These are phyloP conservation scores for Cytospora leucostoma DNA, from an alignment of 2,329 filamentous ascomycete genomes.

Conservation along the genomic window DNA sequence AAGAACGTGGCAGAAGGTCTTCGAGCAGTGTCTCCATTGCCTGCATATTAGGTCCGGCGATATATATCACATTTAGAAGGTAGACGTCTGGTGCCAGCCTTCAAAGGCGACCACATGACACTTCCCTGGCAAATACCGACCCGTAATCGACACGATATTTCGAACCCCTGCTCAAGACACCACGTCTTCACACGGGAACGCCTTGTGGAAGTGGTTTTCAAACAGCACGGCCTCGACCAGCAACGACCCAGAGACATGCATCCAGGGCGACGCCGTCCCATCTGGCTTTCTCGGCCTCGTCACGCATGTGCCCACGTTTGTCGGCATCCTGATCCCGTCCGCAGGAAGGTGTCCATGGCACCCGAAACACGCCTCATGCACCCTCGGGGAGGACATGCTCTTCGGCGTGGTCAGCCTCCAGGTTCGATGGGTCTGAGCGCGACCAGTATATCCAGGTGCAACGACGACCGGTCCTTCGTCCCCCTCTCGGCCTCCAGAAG, in stretches of 20 bases:
- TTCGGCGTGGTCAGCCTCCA: not conserved
- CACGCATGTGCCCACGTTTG: conserved; percentile 10
- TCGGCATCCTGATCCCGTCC: not conserved
- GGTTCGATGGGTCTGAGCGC: too few relatives aligned
- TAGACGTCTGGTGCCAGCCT: not conserved
- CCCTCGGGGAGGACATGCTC: not conserved
- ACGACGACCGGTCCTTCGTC: too few relatives aligned
- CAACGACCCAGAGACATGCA: not conserved
- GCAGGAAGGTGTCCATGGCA: conserved; percentile 1
- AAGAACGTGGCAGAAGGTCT: not conserved
- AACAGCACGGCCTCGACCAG: not conserved
- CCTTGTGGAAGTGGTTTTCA: conserved; percentile 7
- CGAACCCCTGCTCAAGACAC: not conserved
- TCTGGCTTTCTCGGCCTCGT: not conserved
- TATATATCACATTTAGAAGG: not conserved
- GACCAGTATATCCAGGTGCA: too few relatives aligned
- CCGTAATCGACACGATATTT: too few relatives aligned
- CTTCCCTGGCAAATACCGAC: too few relatives aligned
- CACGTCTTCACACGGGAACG: not conserved
- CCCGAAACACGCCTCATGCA: not conserved
- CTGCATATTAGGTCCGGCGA: too few relatives aligned
- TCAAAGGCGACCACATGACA: not conserved
- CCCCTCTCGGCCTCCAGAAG: too few relatives aligned
- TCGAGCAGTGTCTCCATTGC: not conserved
- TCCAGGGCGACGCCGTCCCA: conserved; percentile 4